These are phyloP conservation scores for Barbatosphaeria neglecta DNA, from an alignment of 495 filamentous ascomycete genomes.

Conservation along the genomic window DNA sequence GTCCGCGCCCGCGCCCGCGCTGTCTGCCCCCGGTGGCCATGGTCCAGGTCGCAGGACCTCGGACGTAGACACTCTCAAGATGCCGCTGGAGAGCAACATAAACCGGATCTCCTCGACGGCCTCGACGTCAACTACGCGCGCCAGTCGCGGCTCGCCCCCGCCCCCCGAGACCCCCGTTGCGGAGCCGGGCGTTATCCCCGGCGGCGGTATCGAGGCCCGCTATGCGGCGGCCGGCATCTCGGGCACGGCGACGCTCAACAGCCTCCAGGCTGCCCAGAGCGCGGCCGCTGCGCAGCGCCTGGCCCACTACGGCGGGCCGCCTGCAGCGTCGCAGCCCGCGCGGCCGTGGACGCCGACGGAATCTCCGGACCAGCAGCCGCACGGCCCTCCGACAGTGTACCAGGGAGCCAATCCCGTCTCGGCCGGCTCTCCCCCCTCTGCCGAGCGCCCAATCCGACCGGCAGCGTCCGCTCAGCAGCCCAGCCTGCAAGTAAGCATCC, in stretches of 20 bases:
- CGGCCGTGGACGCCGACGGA: conserved; percentile 97
- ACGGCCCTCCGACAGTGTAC: conserved; percentile 87
- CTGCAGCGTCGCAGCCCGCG: conserved; percentile 31
- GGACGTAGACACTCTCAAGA: conserved; percentile 2
- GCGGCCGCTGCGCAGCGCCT: conserved; percentile 68
- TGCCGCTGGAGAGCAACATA: conserved; percentile 38
- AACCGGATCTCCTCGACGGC: conserved; percentile 78
- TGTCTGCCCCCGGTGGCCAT: conserved; percentile 46
- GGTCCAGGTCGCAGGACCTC: conserved; percentile 10
- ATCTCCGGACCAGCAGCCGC: conserved; percentile 72
- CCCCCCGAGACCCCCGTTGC: conserved; percentile 91
- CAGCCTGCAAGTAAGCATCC: conserved; percentile 42
- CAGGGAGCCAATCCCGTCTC: conserved; percentile 57
- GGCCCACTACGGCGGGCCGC: conserved; percentile 52
- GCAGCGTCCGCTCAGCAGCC: conserved; percentile 10
- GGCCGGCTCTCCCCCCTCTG: conserved; percentile 18
- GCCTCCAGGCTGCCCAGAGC: conserved; percentile 69
- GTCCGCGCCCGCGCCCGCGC: conserved; percentile 43
- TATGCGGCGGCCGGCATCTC: conserved; percentile 84
- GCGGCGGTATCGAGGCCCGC: conserved; percentile 74
- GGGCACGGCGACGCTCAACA: conserved; percentile 67
- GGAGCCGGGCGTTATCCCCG: conserved; percentile 54
- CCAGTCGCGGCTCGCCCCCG: conserved; percentile 83
- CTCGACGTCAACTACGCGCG: conserved; percentile 85
- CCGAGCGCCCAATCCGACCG: conserved; percentile 13